Evolutionary conservation across 768 basidiomycete species (phyloP).

Genomic region (Leccinum variicolor): DNA sequence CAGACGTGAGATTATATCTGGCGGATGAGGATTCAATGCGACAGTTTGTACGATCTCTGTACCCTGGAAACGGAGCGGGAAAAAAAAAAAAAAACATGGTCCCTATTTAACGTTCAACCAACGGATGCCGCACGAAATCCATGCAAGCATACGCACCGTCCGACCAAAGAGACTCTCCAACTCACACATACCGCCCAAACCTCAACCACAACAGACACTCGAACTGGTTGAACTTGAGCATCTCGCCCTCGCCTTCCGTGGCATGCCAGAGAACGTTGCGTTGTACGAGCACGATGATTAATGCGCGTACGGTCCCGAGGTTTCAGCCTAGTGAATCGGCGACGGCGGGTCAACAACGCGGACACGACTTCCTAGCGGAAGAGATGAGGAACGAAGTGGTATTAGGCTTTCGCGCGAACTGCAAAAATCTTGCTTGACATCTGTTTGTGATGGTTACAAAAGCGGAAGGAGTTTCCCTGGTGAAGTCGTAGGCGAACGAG

Average conservation of each 20-base stretch:
- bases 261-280: conserved; percentile 92
- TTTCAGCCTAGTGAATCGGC: conserved; percentile 68
- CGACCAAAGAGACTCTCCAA: conserved; percentile 70
- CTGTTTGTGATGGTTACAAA: too few relatives aligned
- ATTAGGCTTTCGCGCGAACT: background rate
- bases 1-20: conserved; percentile 59
- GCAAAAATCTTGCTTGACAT: too few relatives aligned
- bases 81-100: too few relatives aligned
- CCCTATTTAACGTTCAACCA: background rate
- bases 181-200: conserved; percentile 77
- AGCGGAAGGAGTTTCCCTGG: too few relatives aligned
- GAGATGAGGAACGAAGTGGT: background rate
- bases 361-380: conserved; percentile 63
- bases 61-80: conserved; percentile 43
- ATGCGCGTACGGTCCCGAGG: conserved; percentile 62
- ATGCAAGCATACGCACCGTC: conserved; percentile 46
- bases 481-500: too few relatives aligned
- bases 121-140: background rate
- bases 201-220: conserved; percentile 81
- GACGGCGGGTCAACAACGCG: conserved; percentile 69
- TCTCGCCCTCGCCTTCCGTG: conserved; percentile 66
- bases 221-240: conserved; percentile 71
- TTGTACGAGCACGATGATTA: conserved; percentile 80
- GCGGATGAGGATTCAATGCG: conserved; percentile 70
- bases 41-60: conserved; percentile 72